Evolutionary conservation across 805 yeast species (phyloP).

Genomic region (Kodamaea kaohsiungensis): DNA sequence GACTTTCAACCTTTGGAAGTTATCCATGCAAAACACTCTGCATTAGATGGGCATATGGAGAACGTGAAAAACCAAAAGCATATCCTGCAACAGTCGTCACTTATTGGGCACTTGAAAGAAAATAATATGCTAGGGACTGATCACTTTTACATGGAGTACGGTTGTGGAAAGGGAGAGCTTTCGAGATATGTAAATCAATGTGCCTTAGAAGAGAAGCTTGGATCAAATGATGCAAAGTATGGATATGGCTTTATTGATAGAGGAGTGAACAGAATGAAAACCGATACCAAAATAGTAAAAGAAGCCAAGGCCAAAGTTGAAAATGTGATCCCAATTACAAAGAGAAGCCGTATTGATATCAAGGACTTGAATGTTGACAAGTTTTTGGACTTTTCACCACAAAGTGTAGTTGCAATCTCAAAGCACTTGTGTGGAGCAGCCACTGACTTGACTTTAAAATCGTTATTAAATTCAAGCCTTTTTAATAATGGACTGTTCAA

Average conservation of each 20-base stretch:
- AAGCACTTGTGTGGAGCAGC: slow-evolving; percentile 95
- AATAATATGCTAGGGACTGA: slow-evolving; percentile 37
- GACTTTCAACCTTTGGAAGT: slow-evolving; percentile 20
- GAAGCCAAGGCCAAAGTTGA: slow-evolving; percentile 47
- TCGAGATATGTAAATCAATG: slow-evolving; percentile 59
- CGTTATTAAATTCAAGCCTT: slow-evolving; percentile 47
- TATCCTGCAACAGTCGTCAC: slow-evolving; percentile 77
- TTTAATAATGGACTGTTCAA: slow-evolving; percentile 25
- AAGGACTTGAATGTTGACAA: slow-evolving; percentile 64
- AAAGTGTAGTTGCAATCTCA: slow-evolving; percentile 61
- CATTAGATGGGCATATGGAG: slow-evolving; percentile 41
- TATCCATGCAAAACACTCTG: slow-evolving; percentile 24
- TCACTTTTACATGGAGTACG: slow-evolving; percentile 68
- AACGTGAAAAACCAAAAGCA: slow-evolving; percentile 67
- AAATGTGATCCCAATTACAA: slow-evolving; percentile 33
- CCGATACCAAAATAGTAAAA: slow-evolving; percentile 64
- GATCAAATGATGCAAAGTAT: slow-evolving; percentile 13
- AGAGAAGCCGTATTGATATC: slow-evolving; percentile 71
- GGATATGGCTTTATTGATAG: slow-evolving; percentile 72
- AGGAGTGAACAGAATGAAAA: slow-evolving; percentile 73
- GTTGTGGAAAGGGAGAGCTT: slow-evolving; percentile 89
- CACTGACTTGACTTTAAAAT: slow-evolving; percentile 78
- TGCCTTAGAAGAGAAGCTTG: slow-evolving; percentile 22
- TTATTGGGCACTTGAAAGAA: slow-evolving; percentile 64
- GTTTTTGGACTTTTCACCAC: slow-evolving; percentile 33